Evolutionary conservation across 2,329 filamentous ascomycete genomes (phyloP), one percentile per base, ranked within the genome.

Genomic region (Colletotrichum noveboracense): DNA sequence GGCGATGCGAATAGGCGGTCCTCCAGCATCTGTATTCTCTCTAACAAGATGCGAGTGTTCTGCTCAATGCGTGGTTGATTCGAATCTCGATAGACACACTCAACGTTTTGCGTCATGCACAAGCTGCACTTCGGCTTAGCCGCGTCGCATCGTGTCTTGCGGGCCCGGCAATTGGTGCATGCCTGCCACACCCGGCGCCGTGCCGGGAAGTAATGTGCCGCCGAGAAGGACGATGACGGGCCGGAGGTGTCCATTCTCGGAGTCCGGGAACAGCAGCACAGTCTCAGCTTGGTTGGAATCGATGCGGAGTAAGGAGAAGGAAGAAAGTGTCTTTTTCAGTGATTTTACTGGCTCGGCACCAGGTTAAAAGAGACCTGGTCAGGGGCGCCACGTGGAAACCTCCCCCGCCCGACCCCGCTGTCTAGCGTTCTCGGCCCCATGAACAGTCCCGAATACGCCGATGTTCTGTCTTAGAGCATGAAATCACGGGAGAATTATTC

Each of bases 131-230:
- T 77, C 5, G 81, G 81, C 65, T 81, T 75, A 2, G 75, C 80
- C 13, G 81, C 81, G 61, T 83, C 81, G 58, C 81, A 83, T 3
- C 81, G 78, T 4, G 79, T 81, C 73, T 83, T 83, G 28, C 81
- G 80, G n/a, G 77, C 74, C 7, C 81, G 79, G 60, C 81, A 83
- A 16, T 81, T 81, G 3, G 78, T 78, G 36, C 81, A 83, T 26
- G 81, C 81, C 65, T 83, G 81, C 62, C 75, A 72, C 12, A 77
- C 79, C 38, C 79, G 75, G 24, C 79, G 74, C 18, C 78, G 71
- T 58, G 56, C 66, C 30, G 71, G 66, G 7, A 73, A 73, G 68
- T 65, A 73, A 52, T 76, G 78, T 9, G 76, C 65, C 13, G 71
- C 43, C 21, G 74, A 61, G 66, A 74, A 75, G 14, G 66, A 70